Evolutionary conservation across 805 yeast species (phyloP).

Genomic region (Candida mattraensis): DNA sequence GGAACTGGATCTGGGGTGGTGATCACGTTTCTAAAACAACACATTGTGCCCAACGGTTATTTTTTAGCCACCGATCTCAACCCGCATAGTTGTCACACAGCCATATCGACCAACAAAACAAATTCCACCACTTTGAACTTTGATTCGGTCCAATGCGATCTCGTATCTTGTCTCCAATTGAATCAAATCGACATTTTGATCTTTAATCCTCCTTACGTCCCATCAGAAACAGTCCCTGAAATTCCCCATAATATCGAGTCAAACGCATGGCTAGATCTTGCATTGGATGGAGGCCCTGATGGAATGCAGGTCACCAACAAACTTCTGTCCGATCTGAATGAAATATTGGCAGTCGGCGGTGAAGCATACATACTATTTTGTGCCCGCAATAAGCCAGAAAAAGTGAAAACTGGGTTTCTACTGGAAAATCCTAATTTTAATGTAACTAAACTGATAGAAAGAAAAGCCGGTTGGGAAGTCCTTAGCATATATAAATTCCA

Average conservation of each 20-base stretch:
- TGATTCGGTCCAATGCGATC: constrained; percentile 56
- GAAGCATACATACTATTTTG: constrained; percentile 88
- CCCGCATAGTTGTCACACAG: constrained; percentile 67
- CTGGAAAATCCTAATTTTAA: constrained; percentile 43
- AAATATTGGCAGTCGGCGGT: constrained; percentile 57
- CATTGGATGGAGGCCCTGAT: constrained; percentile 82
- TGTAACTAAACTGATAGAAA: constrained; percentile 49
- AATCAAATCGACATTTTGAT: constrained; percentile 66
- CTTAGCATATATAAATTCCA: constrained; percentile 69
- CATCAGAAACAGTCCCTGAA: constrained; percentile 72
- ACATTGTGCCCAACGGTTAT: constrained; percentile 53
- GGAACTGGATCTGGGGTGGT: constrained; percentile 95
- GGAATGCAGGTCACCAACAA: constrained; percentile 86
- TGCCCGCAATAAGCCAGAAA: constrained; percentile 80
- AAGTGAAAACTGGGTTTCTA: constrained; percentile 50
- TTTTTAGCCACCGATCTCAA: constrained; percentile 77
- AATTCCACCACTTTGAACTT: constrained; percentile 30
- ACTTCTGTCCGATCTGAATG: constrained; percentile 55
- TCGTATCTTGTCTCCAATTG: constrained; percentile 49
- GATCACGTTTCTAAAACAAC: constrained; percentile 67
- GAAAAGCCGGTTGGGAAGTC: constrained; percentile 97
- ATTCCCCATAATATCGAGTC: constrained; percentile 46
- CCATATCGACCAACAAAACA: constrained; percentile 39
- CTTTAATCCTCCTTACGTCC: constrained; percentile 97
- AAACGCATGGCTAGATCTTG: constrained; percentile 77